Percentiles rank a stretch among this genome's conserved stretches.
Evolutionary conservation across 257 asterid genomes (phyloP).

Genomic region (Apocynum venetum): DNA sequence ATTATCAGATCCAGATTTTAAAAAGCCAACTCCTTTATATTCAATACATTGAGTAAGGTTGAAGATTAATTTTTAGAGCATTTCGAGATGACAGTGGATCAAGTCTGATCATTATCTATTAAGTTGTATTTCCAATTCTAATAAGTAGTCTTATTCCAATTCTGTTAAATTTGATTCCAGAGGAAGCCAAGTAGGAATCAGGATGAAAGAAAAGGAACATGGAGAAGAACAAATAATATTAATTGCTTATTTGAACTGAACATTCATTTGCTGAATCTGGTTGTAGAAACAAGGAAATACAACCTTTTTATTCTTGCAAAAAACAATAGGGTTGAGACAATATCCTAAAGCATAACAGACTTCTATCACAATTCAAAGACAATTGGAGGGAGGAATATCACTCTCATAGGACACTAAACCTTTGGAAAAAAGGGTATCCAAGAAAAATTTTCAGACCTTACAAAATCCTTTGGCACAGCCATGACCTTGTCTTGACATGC

Average conservation of each 20-base stretch:
- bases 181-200: too few species aligned
- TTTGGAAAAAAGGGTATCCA: background rate
- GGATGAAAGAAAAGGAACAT: background rate
- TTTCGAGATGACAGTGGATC: too few species aligned
- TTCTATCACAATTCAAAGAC: background rate
- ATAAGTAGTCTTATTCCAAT: too few species aligned
- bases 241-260: background rate
- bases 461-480: background rate
- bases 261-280: constrained; percentile 1
- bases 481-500: constrained; percentile 14
- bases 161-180: too few species aligned
- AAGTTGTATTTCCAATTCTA: too few species aligned
- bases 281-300: constrained; percentile 3
- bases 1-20: too few species aligned
- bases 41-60: background rate
- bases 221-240: background rate
- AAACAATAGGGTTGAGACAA: background rate
- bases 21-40: background rate
- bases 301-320: constrained; percentile 4
- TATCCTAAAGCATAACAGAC: background rate
- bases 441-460: background rate
- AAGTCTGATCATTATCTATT: too few species aligned
- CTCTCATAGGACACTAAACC: background rate
- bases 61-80: background rate
- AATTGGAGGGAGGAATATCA: constrained; percentile 6